Percentiles rank a stretch among this genome's conserved stretches.
Evolutionary conservation across 1,284 basidiomycete species (phyloP).

Genomic region (Filobasidium uniguttulatum): DNA sequence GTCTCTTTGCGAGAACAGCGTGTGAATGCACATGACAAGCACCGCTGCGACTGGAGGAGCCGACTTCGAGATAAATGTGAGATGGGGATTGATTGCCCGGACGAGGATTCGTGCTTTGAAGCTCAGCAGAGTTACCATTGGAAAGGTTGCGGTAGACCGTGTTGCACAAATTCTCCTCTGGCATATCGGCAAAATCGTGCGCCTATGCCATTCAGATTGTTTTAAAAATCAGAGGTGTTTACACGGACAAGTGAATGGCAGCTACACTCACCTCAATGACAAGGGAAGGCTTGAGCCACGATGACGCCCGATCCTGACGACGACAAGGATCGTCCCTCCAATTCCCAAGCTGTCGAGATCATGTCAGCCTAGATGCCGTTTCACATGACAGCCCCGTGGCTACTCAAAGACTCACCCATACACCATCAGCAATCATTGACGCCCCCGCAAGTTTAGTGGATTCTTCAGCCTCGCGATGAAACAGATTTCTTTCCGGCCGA

Average conservation of each 20-base stretch:
- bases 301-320: constrained; percentile 25
- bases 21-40: constrained; percentile 28
- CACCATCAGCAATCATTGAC: constrained; percentile 54
- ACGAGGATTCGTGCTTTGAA: not conserved
- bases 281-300: constrained; percentile 26
- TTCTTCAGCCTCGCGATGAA: constrained; percentile 71
- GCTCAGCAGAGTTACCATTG: not conserved
- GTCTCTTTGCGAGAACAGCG: constrained; percentile 27
- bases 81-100: too few relatives aligned
- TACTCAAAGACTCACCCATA: constrained; percentile 42
- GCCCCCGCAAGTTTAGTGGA: constrained; percentile 77
- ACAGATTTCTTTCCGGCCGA: constrained; percentile 46
- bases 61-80: constrained; percentile 29
- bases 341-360: constrained; percentile 26
- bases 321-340: constrained; percentile 35
- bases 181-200: constrained; percentile 36
- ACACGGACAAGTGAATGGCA: too few relatives aligned
- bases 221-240: not conserved
- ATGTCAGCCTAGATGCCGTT: not conserved
- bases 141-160: constrained; percentile 8
- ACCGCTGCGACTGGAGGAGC: constrained; percentile 31
- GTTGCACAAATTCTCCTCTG: constrained; percentile 13
- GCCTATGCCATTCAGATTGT: constrained; percentile 18
- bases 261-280: constrained; percentile 23
- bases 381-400: too few relatives aligned